Base-by-base conservation (phyloP, 257 asterid species). In the Solanum clarkiae region DNA sequence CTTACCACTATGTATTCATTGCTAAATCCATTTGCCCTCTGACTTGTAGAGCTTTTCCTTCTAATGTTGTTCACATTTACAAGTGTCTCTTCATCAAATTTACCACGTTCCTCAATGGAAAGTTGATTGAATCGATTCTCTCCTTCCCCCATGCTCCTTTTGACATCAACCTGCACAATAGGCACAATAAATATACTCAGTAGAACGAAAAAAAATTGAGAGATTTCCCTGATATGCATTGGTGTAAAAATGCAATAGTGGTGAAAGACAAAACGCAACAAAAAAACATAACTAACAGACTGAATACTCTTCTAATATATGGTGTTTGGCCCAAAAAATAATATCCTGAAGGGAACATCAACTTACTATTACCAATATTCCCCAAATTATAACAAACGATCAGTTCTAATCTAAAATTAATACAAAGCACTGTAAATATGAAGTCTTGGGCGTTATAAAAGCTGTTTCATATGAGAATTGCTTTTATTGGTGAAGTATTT, bases 21-120 rank as follows among this genome's bases (percentile, higher is more conserved):
- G 89, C 96, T 93, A 69, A 92, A 95, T 83, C 96, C 96, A 66
- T 88, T 93, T 74, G 92, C 84, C 88, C 92, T 90, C 86, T 84
- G 92, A 87, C 85, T 71, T 7, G 86, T 87, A 24, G 97, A 84
- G 88, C 94, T 92, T 87, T 92, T 92, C 89, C 90, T 95, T 88
- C 91, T 96, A 57, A 96, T 93, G 90, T 86, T 95, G 91, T 95
- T 94, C 85, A 95, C 94, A 71, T 96, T 96, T 71, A 96, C 97
- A 42, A 96, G 96, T 45, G 99, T 95, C 91, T 96, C 98, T 92
- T 96, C 99, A 22, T 95, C 99, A 92, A 96, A 96, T 90, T 96
- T 95, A 13, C 97, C 98, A 69, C 98, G 98, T 86, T 96, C 99
- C 90, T 96, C 99, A 44, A 95, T 92, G 11, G 98, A 96, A 75